Evolutionary conservation across 2,329 filamentous ascomycete species (phyloP).

Genomic region (Colletotrichum sp.): DNA sequence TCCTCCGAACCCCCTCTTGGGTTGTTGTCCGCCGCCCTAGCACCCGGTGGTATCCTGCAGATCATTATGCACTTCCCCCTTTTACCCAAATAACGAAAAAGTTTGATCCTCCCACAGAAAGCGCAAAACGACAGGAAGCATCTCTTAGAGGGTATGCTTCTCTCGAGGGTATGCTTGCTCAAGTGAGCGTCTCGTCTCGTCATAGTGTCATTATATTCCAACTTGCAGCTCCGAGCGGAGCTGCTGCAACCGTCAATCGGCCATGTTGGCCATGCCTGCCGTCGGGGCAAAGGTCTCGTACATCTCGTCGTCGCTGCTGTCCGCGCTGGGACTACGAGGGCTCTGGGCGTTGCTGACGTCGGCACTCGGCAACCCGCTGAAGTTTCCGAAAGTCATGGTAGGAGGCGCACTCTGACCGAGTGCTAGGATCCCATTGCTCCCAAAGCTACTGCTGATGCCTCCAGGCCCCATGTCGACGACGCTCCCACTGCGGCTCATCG

Average conservation of each 20-base stretch:
- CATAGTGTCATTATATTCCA: not conserved
- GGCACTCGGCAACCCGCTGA: constrained; percentile 50
- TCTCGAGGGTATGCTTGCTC: not conserved
- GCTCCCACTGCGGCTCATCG: constrained; percentile 62
- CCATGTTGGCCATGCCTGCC: constrained; percentile 35
- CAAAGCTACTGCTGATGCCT: constrained; percentile 38
- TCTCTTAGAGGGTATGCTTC: not conserved
- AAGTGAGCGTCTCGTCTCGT: not conserved
- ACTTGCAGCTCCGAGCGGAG: not conserved
- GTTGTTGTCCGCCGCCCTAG: not conserved
- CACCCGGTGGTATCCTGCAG: constrained; percentile 6
- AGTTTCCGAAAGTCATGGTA: constrained; percentile 31
- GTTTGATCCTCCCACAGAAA: not conserved
- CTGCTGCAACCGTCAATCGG: constrained; percentile 18
- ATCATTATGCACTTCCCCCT: constrained; percentile 6
- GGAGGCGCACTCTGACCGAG: constrained; percentile 15
- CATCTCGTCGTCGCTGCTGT: constrained; percentile 62
- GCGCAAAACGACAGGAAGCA: not conserved
- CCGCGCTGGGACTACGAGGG: constrained; percentile 51
- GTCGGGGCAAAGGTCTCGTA: constrained; percentile 50
- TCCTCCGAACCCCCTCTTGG: not conserved
- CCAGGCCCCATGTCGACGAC: constrained; percentile 47
- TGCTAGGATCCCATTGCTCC: constrained; percentile 23
- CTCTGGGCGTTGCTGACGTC: constrained; percentile 58
- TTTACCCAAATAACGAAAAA: not conserved